Conservation (phyloP, 192 early-diverging fungal genomes). For the Coemansia sp. region DNA sequence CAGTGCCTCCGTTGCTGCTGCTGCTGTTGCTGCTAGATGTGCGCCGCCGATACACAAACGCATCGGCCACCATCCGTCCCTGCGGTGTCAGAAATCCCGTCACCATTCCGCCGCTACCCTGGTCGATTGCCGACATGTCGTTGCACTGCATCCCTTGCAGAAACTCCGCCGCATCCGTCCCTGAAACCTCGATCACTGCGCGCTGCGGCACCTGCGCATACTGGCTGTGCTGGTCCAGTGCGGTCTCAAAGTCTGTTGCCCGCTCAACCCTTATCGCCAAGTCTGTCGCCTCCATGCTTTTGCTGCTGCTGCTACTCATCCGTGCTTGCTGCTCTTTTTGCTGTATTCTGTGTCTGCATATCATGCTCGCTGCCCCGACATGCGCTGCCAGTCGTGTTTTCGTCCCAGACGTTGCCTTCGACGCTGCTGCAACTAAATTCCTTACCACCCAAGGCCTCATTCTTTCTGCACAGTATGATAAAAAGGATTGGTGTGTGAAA, state of each 20-base stretch:
- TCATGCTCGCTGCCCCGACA: neutral
- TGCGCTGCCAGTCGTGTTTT: neutral
- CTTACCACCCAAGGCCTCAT: neutral
- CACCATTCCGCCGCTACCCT: slow-evolving; percentile 75
- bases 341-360: neutral
- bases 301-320: slow-evolving; percentile 2
- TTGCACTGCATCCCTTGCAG: slow-evolving; percentile 92
- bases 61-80: slow-evolving; percentile 88
- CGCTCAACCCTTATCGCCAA: slow-evolving; percentile 10
- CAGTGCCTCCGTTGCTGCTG: too few relatives aligned
- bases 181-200: slow-evolving; percentile 65
- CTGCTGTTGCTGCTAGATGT: too few relatives aligned
- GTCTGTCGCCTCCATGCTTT: neutral
- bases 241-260: slow-evolving; percentile 22
- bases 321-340: neutral
- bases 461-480: neutral
- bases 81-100: slow-evolving; percentile 81
- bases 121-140: slow-evolving; percentile 71
- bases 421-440: neutral
- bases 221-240: slow-evolving; percentile 29
- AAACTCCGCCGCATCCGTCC: slow-evolving; percentile 77
- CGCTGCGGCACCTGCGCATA: slow-evolving; percentile 62
- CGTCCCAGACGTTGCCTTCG: neutral
- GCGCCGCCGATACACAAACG: slow-evolving; percentile 72
- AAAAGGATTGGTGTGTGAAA: too few relatives aligned